phyloP scores from a whole-genome alignment of 352 stramenopile species.

The Aphanomyces euteiches region DNA sequence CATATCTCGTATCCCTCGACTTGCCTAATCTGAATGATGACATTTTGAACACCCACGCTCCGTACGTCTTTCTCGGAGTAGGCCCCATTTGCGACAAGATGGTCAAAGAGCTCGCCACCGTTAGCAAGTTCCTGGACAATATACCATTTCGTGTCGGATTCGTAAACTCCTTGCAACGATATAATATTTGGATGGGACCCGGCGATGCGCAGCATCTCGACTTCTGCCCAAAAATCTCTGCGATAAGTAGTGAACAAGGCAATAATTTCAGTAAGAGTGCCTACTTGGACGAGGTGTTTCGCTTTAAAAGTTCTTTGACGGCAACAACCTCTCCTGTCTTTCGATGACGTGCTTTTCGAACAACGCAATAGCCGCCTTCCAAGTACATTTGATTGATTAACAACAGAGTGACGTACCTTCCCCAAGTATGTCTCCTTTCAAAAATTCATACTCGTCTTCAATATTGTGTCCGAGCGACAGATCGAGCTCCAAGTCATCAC shows the following conservation, averaged over 20 bases:
- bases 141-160: constrained; percentile 69
- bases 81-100: constrained; percentile 78
- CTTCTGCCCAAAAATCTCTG: constrained; percentile 79
- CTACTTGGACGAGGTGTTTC: constrained; percentile 49
- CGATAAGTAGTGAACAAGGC: background rate
- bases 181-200: constrained; percentile 77
- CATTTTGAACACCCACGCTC: background rate
- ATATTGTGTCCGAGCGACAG: constrained; percentile 32
- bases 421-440: constrained; percentile 65
- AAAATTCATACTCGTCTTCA: constrained; percentile 78
- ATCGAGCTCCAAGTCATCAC: background rate
- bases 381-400: background rate
- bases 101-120: constrained; percentile 86
- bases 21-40: constrained; percentile 41
- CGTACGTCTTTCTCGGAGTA: constrained; percentile 64
- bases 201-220: constrained; percentile 67
- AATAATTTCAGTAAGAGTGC: background rate
- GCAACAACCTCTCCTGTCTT: constrained; percentile 65
- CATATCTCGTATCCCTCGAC: constrained; percentile 58
- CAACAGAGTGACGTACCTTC: constrained; percentile 38
- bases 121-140: constrained; percentile 80
- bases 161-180: constrained; percentile 66
- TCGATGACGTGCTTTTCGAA: constrained; percentile 63
- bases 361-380: constrained; percentile 60
- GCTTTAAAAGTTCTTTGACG: constrained; percentile 79